Base-by-base conservation (phyloP, 805 yeast species). In the Lachancea quebecensis region DNA sequence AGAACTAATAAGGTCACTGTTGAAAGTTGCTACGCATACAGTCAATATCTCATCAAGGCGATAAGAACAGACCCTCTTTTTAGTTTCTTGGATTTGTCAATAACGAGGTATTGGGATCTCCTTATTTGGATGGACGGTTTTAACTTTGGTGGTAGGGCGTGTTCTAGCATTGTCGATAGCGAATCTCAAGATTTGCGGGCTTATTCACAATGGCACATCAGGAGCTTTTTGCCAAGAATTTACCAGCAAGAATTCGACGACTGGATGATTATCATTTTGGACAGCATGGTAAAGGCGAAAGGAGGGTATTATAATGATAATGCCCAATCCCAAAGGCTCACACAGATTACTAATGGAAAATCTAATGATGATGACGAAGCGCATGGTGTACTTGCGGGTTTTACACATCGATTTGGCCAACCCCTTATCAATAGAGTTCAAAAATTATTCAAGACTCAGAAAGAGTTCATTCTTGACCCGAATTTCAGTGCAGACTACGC, bases 51-150 rank as follows among this genome's bases (percentile, higher is more conserved):
- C 36, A 73, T 85, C 25, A 82, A 84, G 52, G 80, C 95, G 1
- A 79, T 87, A 2, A 72, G 96, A 56, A 72, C 88, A 0, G 85
- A 81, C 54, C 91, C 95, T 0, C 65, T 89, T 52, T 93, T 93
- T 68, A 79, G 82, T 53, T 89, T 80, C 60, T 67, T 93, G 53
- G 97, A 90, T 53, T 65, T 93, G 51, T 67, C 69, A 16, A 82
- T 91, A 35, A 74, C 71, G 10, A 80, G 79, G 56, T 89, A 86
- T 59, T 93, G 99, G 99, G 97, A 93, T 61, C 58, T 83, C n/a
- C 68, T 93, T 51, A 68, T 93, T 2, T 95, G 97, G 98, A 85
- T 91, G 95, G 96, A 93, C 60, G 81, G 83, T 54, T 78, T 77
- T 56, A 93, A 93, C 58, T 89, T 73, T 63, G 85, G 95, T 36